Base-by-base conservation (phyloP, 2,329 filamentous ascomycete genomes). In the Sclerotinia spermophila region DNA sequence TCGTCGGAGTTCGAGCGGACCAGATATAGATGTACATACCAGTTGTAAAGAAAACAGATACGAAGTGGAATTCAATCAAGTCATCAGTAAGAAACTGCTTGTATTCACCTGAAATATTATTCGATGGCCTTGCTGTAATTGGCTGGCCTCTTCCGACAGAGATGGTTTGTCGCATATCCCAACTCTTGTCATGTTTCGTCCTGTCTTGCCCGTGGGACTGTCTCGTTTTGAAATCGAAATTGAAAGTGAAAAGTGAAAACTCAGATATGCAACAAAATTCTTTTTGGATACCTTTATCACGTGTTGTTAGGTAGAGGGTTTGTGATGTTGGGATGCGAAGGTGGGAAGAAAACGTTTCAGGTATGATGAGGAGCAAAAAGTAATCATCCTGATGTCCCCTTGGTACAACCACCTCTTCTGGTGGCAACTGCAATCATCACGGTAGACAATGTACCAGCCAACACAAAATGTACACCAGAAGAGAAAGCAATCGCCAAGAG, bases 1-100 rank as follows among this genome's bases (percentile, higher is more conserved):
- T 13, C 4, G 7, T 21, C 21, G 7, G 30, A 35, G 24, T 24
- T 27, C 4, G n/a, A 33, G n/a, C n/a, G 35, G 42, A 67, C 40
- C 30, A 61, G 30, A 21, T 56, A 21, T 56, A 11, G 19, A 45
- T 55, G 8, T 21, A 62, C 35, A 8, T 71, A 65, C 58, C 58
- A 35, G 70, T 59, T 42, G 30, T 35, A 19, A 55, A 51, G 27
- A 45, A n/a, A 19, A n/a, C 33, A 62, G 85, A 84, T 1, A 83
- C 83, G 33, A 79, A 73, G 45, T 85, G 80, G 68, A 84, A 84
- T 8, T 77, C 76, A 1, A 79, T 81, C 62, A 79, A 1, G 85
- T 81, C 1, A 83, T 77, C 0, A 85, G 72, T 33, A 85, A 73
- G 76, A 86, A 86, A 1, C 83, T 81, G 0, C 82, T 82, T 82